Conservation (phyloP, 331 rosid species). For the Malus hybrid region DNA sequence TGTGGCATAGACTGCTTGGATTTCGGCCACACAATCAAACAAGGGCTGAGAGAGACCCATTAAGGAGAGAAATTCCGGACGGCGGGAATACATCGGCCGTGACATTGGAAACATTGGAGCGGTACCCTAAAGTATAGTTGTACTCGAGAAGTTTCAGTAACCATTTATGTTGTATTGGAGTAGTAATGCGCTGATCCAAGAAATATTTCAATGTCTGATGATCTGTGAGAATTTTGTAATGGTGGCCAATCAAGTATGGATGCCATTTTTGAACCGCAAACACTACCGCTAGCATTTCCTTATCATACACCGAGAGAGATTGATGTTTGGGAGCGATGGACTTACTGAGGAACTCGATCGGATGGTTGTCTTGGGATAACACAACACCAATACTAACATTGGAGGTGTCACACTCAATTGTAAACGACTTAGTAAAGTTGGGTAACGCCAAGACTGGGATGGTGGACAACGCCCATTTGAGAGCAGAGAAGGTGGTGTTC, state of each 20-base stretch:
- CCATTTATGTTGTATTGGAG: not conserved
- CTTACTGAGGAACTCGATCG: not conserved
- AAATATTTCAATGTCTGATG: not conserved
- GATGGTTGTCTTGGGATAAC: not conserved
- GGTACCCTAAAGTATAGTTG: not conserved
- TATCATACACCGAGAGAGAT: not conserved
- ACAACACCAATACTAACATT: not conserved
- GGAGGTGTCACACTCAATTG: not conserved
- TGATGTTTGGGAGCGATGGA: accelerated
- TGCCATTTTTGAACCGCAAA: not conserved
- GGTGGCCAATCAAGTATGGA: not conserved
- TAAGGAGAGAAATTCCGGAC: accelerated
- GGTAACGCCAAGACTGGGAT: not conserved
- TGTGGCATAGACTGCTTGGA: accelerated
- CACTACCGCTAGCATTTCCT: not conserved
- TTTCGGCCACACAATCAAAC: not conserved
- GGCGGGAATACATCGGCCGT: not conserved
- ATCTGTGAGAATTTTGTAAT: not conserved
- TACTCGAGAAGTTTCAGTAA: not conserved
- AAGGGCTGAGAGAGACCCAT: accelerated
- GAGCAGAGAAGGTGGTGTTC: accelerated
- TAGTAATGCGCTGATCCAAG: accelerated
- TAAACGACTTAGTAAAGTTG: accelerated
- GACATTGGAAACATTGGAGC: accelerated
- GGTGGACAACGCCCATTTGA: accelerated